These are phyloP conservation scores for Neocucurbitaria cava DNA, from an alignment of 2,329 filamentous ascomycete genomes.

Conservation along the genomic window DNA sequence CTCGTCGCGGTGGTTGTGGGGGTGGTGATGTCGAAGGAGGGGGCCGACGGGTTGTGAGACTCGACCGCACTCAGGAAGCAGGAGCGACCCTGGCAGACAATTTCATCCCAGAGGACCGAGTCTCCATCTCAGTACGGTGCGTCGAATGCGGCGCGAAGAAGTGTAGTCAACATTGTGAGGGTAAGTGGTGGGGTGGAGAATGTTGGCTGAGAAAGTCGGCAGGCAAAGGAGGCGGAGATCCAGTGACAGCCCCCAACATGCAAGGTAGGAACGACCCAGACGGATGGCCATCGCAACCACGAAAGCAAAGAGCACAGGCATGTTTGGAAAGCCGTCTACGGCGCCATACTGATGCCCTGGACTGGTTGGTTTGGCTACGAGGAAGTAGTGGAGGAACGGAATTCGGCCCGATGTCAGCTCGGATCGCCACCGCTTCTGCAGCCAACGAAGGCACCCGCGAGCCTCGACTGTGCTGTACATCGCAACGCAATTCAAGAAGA, in stretches of 20 bases:
- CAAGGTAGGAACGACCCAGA: not conserved
- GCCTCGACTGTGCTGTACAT: not conserved
- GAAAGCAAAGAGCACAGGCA: not conserved
- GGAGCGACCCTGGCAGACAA: not conserved
- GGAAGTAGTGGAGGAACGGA: not conserved
- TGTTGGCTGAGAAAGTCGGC: not conserved
- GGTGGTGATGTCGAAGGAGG: not conserved
- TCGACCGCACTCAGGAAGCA: not conserved
- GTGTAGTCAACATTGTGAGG: not conserved
- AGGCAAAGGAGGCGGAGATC: constrained; percentile 2
- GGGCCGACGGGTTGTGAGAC: not conserved
- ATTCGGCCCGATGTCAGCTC: not conserved
- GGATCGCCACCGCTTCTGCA: not conserved
- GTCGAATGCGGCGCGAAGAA: not conserved
- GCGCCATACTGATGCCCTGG: not conserved
- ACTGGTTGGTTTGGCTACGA: too few relatives aligned
- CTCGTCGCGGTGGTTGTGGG: not conserved
- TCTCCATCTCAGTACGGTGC: not conserved
- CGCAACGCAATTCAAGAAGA: not conserved
- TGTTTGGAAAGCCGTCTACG: not conserved
- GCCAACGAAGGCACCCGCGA: not conserved
- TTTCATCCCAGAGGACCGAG: not conserved
- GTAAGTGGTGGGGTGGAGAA: constrained; percentile 1
- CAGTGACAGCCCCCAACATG: not conserved
- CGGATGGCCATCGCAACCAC: not conserved